Base-by-base conservation (phyloP, 1,284 basidiomycete species). In the Microbotryum scabiosae region DNA sequence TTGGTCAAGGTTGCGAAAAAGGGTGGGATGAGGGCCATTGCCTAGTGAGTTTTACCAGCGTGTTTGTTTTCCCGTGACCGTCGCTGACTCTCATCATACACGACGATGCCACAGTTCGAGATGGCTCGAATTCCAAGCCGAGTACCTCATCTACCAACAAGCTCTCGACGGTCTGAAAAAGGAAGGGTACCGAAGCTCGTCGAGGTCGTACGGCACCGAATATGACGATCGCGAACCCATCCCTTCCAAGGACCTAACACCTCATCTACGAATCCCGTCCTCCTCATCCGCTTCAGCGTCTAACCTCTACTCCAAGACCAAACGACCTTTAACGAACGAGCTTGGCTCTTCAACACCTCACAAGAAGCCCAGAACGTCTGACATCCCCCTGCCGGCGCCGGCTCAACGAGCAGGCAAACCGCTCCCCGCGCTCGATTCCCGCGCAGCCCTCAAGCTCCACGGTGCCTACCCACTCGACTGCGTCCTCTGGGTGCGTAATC, bases 381-480 rank as follows among this genome's bases (percentile, higher is more conserved):
- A 60, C 52, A n/a, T 44, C 44, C 26, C 52, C 62, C 3, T 43
- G 55, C 0, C 57, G 51, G 3, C 62, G 55, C 26, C 41, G 47
- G 16, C 26, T 43, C 9, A 32, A 54, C 44, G 43, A 20, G 51
- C 8, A 59, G 59, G 25, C 60, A 60, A n/a, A 48, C 51, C 36
- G 41, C 56, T 28, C 4, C 46, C 57, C 14, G 55, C 46, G 0
- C 18, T 58, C 5, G 62, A 64, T 49, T 51, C 54, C 16, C 43
- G 20, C 9, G 54, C 60, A 16, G 64, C 61, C 16, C 57, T 66
- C 7, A 43, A 48, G 9, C 47, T 58, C 9, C 51, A 59, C 32
- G 66, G 66, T n/a, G 66, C 64, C 4, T 68, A 56, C 48, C 66
- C 66, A 1, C 54, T 60, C 28, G 60, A 53, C 5, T 65, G 64